phyloP scores from a whole-genome alignment of 768 basidiomycete species.

The Cytidiella melzeri region DNA sequence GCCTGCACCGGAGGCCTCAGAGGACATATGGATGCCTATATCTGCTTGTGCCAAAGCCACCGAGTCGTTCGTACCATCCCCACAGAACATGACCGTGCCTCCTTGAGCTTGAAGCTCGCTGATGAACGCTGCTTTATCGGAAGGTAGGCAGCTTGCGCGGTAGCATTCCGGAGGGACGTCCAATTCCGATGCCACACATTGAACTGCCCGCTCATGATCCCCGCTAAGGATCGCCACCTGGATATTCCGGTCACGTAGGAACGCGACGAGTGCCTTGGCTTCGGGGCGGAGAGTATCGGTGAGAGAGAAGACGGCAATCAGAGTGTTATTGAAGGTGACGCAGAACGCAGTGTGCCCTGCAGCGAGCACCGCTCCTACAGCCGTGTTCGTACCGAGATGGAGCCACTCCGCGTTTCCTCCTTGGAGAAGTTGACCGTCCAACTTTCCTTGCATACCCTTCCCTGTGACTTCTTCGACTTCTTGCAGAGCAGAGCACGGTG shows the following conservation, averaged over 20 bases:
- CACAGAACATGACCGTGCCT: conserved; percentile 35
- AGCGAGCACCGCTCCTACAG: conserved; percentile 27
- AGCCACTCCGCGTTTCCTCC: conserved; percentile 35
- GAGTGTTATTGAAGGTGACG: conserved; percentile 22
- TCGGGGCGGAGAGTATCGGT: conserved; percentile 41
- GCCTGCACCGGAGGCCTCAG: conserved; percentile 27
- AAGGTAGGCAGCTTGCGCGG: conserved; percentile 38
- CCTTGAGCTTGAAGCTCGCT: conserved; percentile 21
- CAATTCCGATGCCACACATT: conserved; percentile 33
- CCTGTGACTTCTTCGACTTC: conserved; percentile 28
- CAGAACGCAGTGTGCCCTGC: conserved; percentile 42
- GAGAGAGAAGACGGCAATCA: conserved; percentile 33
- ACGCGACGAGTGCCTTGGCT: conserved; percentile 29
- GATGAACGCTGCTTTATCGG: conserved; percentile 36
- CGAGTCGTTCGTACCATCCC: conserved; percentile 51
- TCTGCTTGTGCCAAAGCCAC: conserved; percentile 46
- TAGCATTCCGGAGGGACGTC: conserved; percentile 32
- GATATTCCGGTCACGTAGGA: conserved; percentile 30
- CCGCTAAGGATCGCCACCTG: conserved; percentile 44
- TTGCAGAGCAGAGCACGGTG: conserved; percentile 4
- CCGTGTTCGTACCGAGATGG: conserved; percentile 21
- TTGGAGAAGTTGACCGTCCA: conserved; percentile 26
- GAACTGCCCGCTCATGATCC: conserved; percentile 39
- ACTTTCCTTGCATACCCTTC: conserved; percentile 30
- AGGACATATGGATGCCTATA: conserved; percentile 33